Conservation (phyloP, 2,329 filamentous ascomycete genomes). For the Aspergillus phoenicis region DNA sequence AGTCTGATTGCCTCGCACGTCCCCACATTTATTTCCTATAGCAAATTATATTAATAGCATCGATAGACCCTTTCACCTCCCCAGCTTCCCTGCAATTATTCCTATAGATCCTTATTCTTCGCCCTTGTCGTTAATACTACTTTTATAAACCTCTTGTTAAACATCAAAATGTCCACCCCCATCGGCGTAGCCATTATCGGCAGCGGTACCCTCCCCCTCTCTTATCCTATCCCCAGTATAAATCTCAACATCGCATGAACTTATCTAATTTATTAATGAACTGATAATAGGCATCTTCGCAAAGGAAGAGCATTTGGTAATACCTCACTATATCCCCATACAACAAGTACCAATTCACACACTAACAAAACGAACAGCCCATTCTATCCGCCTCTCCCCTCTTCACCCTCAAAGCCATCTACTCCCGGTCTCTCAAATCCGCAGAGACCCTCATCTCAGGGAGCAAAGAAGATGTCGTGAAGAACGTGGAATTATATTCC, state of each 20-base stretch:
- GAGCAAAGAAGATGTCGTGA: conserved; percentile 9
- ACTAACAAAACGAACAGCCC: conserved; percentile 39
- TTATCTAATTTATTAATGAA: neutral
- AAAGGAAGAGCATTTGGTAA: conserved; percentile 57
- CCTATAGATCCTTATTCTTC: neutral
- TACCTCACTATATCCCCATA: neutral
- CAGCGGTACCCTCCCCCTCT: conserved; percentile 41
- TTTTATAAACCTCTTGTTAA: neutral
- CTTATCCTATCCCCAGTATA: neutral
- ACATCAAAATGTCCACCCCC: conserved; percentile 28
- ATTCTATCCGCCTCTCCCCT: conserved; percentile 51
- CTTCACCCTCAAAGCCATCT: conserved; percentile 58
- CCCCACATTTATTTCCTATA: too few relatives aligned
- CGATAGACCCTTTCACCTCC: neutral
- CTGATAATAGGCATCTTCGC: conserved; percentile 54
- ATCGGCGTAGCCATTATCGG: conserved; percentile 58
- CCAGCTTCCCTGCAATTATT: neutral
- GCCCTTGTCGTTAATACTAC: neutral
- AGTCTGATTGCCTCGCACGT: neutral
- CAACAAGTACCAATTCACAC: neutral
- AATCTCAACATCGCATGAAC: neutral
- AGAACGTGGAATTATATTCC: conserved; percentile 56
- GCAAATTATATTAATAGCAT: too few relatives aligned
- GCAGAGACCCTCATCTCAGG: conserved; percentile 47
- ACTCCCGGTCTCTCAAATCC: conserved; percentile 60